Evolutionary conservation across 768 basidiomycete species (phyloP).

Genomic region (Termitomyces sp.): DNA sequence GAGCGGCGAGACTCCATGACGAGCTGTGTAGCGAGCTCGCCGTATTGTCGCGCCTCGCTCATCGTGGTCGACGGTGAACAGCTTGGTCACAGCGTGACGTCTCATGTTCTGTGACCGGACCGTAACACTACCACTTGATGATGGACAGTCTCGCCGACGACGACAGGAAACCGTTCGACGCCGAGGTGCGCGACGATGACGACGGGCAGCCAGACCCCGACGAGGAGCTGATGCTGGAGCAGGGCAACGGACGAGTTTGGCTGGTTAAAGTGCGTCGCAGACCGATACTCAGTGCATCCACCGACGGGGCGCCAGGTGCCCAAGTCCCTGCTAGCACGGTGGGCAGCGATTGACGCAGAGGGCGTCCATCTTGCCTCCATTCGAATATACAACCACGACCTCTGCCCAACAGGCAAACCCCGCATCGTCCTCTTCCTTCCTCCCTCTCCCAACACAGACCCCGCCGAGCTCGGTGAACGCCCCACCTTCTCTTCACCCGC

Average conservation of each 20-base stretch:
- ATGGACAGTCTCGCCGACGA: constrained; percentile 35
- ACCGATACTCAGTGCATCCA: neutral
- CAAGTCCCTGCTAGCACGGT: constrained; percentile 80
- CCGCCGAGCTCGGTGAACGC: constrained; percentile 20
- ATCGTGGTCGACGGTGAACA: constrained; percentile 23
- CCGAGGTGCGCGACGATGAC: constrained; percentile 42
- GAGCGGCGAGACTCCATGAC: constrained; percentile 85
- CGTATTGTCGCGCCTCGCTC: constrained; percentile 63
- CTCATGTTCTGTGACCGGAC: no score
- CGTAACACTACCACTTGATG: no score
- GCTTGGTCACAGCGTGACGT: constrained; percentile 4
- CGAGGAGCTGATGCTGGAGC: constrained; percentile 72
- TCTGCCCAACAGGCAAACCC: constrained; percentile 41
- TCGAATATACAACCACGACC: constrained; percentile 63
- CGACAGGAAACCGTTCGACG: constrained; percentile 71
- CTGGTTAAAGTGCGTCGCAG: constrained; percentile 66
- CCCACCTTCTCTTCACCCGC: constrained; percentile 35
- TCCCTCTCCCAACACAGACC: constrained; percentile 44
- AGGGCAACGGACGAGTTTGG: constrained; percentile 76
- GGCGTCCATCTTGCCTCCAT: constrained; percentile 82
- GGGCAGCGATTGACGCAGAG: constrained; percentile 71
- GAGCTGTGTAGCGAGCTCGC: constrained; percentile 87
- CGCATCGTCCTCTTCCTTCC: constrained; percentile 68
- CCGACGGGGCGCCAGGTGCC: constrained; percentile 77
- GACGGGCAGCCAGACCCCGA: constrained; percentile 74